phyloP scores from a whole-genome alignment of 2,329 filamentous ascomycete genomes.

The Alternaria consortialis region DNA sequence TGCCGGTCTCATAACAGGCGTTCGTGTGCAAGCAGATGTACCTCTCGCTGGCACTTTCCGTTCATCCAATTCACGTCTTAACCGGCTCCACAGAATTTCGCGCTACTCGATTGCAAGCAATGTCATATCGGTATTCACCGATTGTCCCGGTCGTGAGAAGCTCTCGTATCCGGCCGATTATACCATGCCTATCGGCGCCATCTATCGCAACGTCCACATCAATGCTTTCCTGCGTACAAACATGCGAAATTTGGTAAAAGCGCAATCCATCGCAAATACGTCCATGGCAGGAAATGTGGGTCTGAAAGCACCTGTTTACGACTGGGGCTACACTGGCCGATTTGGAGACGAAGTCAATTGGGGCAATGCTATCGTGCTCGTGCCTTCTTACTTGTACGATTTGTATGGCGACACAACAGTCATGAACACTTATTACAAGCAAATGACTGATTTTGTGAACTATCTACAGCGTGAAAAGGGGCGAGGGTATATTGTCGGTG shows the following conservation, averaged over 20 bases:
- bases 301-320: too few species aligned
- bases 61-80: neutral
- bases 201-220: constrained; percentile 7
- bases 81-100: neutral
- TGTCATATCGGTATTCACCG: neutral
- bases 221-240: constrained; percentile 10
- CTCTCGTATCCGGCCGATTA: neutral
- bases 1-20: neutral
- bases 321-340: too few species aligned
- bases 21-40: neutral
- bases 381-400: too few species aligned
- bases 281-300: constrained; percentile 5
- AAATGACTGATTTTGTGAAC: too few species aligned
- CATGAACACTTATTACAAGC: too few species aligned
- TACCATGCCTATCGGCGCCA: neutral
- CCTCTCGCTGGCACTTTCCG: neutral
- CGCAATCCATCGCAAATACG: constrained; percentile 3
- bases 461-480: too few species aligned
- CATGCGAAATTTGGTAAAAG: constrained; percentile 6
- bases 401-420: too few species aligned
- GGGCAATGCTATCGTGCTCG: too few species aligned
- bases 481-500: too few species aligned
- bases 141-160: neutral
- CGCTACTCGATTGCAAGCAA: neutral
- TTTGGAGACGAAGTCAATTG: too few species aligned